Conservation (phyloP, 352 stramenopile species). For the Phytophthora pisi region DNA sequence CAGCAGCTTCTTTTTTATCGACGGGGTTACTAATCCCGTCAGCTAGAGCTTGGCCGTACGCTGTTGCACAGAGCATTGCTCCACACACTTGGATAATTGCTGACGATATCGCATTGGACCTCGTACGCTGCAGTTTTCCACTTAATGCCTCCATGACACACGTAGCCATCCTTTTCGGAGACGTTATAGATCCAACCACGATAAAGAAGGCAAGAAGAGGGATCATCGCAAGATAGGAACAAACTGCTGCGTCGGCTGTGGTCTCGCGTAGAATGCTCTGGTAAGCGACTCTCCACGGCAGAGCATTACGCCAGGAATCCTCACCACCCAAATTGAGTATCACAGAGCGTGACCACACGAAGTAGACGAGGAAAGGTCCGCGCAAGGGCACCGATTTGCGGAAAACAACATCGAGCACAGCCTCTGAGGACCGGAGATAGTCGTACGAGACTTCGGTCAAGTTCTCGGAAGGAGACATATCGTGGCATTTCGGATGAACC, state of each 20-base stretch:
- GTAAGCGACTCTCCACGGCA: slow-evolving; percentile 48
- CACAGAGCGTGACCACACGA: slow-evolving; percentile 51
- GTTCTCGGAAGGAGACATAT: slow-evolving; percentile 24
- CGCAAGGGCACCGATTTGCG: slow-evolving; percentile 27
- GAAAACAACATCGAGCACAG: slow-evolving; percentile 34
- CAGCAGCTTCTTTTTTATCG: slow-evolving; percentile 9
- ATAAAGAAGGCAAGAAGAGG: slow-evolving; percentile 54
- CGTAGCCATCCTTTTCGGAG: slow-evolving; percentile 41
- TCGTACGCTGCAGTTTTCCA: slow-evolving; percentile 37
- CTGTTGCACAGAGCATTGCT: slow-evolving; percentile 43
- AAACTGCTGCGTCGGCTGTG: slow-evolving; percentile 28
- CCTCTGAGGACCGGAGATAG: slow-evolving; percentile 26
- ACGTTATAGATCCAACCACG: slow-evolving; percentile 36
- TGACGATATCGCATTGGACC: slow-evolving; percentile 29
- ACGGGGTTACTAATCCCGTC: slow-evolving; percentile 3
- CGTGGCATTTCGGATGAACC: slow-evolving; percentile 24
- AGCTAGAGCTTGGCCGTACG: slow-evolving; percentile 29
- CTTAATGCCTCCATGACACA: slow-evolving; percentile 52
- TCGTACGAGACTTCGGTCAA: slow-evolving; percentile 29
- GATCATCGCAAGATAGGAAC: slow-evolving; percentile 42
- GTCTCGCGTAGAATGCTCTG: slow-evolving; percentile 40
- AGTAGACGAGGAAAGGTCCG: slow-evolving; percentile 49
- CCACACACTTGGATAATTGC: slow-evolving; percentile 42
- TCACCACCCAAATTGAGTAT: slow-evolving; percentile 37
- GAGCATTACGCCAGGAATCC: slow-evolving; percentile 47